phyloP scores from a whole-genome alignment of 371 early-diverging fungal genomes.

The Dichotomocladium elegans region DNA sequence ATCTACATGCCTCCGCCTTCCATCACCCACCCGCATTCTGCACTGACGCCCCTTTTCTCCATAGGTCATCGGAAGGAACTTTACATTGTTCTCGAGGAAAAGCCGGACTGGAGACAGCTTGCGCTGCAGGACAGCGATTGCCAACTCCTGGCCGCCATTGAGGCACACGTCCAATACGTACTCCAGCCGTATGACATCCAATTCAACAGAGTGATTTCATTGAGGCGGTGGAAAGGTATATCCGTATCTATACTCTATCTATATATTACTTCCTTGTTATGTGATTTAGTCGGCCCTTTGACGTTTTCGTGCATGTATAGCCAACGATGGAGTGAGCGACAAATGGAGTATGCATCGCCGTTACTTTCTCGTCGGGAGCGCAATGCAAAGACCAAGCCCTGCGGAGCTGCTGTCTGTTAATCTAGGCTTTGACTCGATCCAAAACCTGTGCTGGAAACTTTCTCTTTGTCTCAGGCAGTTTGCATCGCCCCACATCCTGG shows the following conservation, averaged over 20 bases:
- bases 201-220: slow-evolving; percentile 20
- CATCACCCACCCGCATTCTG: background rate
- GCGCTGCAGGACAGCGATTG: slow-evolving; percentile 17
- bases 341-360: slow-evolving; percentile 19
- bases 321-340: slow-evolving; percentile 1
- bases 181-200: slow-evolving; percentile 32
- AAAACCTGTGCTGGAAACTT: slow-evolving; percentile 40
- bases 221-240: slow-evolving; percentile 28
- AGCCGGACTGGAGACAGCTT: slow-evolving; percentile 30
- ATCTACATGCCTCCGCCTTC: background rate
- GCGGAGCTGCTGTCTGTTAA: slow-evolving; percentile 24
- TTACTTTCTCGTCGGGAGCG: slow-evolving; percentile 32
- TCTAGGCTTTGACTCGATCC: slow-evolving; percentile 25
- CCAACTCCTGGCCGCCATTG: slow-evolving; percentile 19
- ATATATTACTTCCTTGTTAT: background rate
- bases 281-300: background rate
- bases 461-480: slow-evolving; percentile 14
- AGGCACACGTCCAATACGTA: slow-evolving; percentile 16
- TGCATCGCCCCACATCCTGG: slow-evolving; percentile 21
- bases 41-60: too few species aligned
- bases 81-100: slow-evolving; percentile 29
- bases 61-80: slow-evolving; percentile 25
- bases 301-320: background rate
- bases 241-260: background rate
- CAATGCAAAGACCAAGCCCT: slow-evolving; percentile 27